Base-by-base conservation (phyloP, 495 filamentous ascomycete species). In the Talaromyces thailandensis region DNA sequence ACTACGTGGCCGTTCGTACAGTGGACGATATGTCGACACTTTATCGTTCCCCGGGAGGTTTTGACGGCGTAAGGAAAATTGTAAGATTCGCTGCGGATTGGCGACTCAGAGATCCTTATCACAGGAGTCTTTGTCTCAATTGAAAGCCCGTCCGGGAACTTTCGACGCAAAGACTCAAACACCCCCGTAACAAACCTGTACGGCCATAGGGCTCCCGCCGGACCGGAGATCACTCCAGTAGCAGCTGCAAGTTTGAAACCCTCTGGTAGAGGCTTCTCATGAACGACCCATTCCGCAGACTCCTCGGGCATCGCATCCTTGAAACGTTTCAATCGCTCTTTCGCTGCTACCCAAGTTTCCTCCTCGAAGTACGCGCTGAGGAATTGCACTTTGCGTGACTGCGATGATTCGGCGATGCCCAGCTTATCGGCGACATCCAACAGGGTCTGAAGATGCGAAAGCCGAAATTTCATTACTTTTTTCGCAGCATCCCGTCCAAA, bases 1-100 rank as follows among this genome's bases (percentile, higher is more conserved):
- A 85, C 85, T 0, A 88, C 91, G 64, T 92, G 90, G 3, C 75
- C 92, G 64, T 96, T 95, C 0, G 89, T 93, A 9, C 88, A 86
- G 45, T 96, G 81, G 6, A 95, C 78, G 23, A 95, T 80, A 58
- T 86, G 78, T 0, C 72, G 69, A 0, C 90, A 70, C 0, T 60
- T 61, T 63, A 93, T 77, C 1, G 64, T 75, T 9, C 92, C 92
- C 7, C 88, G 79, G 0, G 76, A 71, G 0, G 91, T 95, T 18
- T 32, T 7, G 31, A 32, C 31, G 31, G 80, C 69, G 6, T 93
- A 68, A 3, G 75, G 51, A 63, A 75, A 64, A 3, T 56, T 2
- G 14, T 56, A 4, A 29, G 3, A 8, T 9, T 16, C n/a, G 3
- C 18, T n/a, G 14, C 14, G 18, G 25, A 23, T 3, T 26, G 2